Percentiles rank a stretch among this genome's conserved stretches.
Conservation (phyloP, 495 filamentous ascomycete species). For the Xylaria bambusicola region DNA sequence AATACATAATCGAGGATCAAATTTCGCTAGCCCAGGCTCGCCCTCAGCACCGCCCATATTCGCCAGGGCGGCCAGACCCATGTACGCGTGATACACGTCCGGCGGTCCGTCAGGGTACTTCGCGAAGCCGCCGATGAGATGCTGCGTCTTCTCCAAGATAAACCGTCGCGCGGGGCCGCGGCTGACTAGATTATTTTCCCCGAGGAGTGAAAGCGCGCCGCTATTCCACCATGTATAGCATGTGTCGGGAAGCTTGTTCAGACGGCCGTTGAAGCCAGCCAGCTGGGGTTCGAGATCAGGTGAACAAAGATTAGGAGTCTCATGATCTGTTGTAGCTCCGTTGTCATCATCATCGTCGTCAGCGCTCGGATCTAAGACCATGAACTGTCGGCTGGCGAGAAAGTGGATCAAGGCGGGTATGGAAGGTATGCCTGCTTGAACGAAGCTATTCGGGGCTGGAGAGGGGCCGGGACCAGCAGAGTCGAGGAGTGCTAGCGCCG, state of each 20-base stretch:
- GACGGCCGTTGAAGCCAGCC: conserved; percentile 80
- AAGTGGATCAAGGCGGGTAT: conserved; percentile 40
- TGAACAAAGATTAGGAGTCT: conserved; percentile 41
- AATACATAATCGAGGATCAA: conserved; percentile 73
- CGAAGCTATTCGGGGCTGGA: conserved; percentile 32
- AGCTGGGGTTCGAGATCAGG: conserved; percentile 32
- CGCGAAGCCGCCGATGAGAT: conserved; percentile 85
- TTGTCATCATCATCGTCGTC: conserved; percentile 53
- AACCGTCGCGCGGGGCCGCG: conserved; percentile 66
- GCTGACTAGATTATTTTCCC: conserved; percentile 61
- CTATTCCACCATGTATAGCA: conserved; percentile 93
- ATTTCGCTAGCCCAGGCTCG: conserved; percentile 52
- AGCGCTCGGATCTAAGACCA: conserved; percentile 51
- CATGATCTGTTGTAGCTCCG: conserved; percentile 28
- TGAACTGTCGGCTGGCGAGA: conserved; percentile 65
- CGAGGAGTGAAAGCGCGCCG: conserved; percentile 70
- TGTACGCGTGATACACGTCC: conserved; percentile 88
- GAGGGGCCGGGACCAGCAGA: conserved; percentile 28
- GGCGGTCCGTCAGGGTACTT: conserved; percentile 80
- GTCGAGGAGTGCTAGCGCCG: conserved; percentile 70
- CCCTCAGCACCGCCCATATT: conserved; percentile 52
- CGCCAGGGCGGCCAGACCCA: conserved; percentile 78
- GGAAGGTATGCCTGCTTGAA: conserved; percentile 39
- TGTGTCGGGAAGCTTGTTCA: conserved; percentile 87
- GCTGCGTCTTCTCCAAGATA: conserved; percentile 85